Evolutionary conservation across 1,139 yeast species (phyloP), one percentile per base, ranked within the genome.

Genomic region (Arxiozyma slooffiae): DNA sequence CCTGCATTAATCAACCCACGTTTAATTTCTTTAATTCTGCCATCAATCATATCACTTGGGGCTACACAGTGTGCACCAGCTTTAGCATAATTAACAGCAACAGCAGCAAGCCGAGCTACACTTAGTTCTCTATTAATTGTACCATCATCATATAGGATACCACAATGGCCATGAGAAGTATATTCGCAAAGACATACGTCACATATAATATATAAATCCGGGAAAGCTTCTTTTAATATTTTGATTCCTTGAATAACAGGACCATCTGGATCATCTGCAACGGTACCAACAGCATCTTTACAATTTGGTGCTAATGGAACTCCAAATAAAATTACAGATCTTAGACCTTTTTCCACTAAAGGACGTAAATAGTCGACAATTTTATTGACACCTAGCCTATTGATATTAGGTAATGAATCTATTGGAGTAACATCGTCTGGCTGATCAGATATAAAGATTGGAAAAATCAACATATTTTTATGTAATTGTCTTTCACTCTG

Each of bases 11-110:
- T 81, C 44, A 92, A 75, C 1, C 96, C 97, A 48, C 74, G 71
- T 68, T 94, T 92, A 68, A 92, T 92, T 50, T 88, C 97, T 55
- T 78, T 76, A 57, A 94, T 81, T 62, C 98, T 79, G 22, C 98
- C 99, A 67, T 92, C 99, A 66, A 90, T 83, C 98, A 94, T 92
- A 67, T 92, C 98, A 16, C 95, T 85, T 18, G 99, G 99, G 1
- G 98, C 97, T 40, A 92, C 96, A 50, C 89, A 85, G 66, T 92
- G 78, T 1, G 96, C 97, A 49, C 97, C 98, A 0, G 98, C 97
- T 60, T 76, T 79, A 45, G 97, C 98, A 64, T 92, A 92, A 67
- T 87, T 90, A 23, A 86, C 95, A 0, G 97, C 97, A 24, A 92
- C 97, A 16, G 95, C 92, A 1, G 95, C 97, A 49, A 92, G 77